Conservation (phyloP, 108 stramenopile genomes). For the Cylindrotheca fusiformis region DNA sequence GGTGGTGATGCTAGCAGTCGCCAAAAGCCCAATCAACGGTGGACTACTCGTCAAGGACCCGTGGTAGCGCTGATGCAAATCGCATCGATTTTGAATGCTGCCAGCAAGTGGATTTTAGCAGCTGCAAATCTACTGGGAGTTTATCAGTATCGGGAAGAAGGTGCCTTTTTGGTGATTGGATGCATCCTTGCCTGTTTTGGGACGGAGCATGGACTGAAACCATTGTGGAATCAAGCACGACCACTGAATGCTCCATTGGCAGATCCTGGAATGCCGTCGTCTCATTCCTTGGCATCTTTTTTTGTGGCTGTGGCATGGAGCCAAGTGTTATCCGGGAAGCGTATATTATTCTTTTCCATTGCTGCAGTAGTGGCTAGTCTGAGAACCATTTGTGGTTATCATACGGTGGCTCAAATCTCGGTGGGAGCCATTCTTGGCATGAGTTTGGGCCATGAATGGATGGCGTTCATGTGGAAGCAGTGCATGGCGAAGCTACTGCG, state of each 20-base stretch:
- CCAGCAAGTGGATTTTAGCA: background rate
- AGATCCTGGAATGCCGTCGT: background rate
- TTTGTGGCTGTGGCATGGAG: background rate
- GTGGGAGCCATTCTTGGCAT: background rate
- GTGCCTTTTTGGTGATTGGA: background rate
- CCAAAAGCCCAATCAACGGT: too few relatives aligned
- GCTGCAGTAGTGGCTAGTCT: background rate
- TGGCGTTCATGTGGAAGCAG: background rate
- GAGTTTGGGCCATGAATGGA: background rate
- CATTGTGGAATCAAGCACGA: background rate
- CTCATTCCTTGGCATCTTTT: background rate
- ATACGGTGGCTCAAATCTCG: background rate
- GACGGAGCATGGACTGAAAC: background rate
- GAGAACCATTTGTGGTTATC: background rate
- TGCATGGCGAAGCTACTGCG: background rate
- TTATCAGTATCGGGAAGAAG: background rate
- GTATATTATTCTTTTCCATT: background rate
- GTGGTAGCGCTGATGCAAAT: too few relatives aligned
- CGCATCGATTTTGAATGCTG: background rate
- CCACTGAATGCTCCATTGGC: background rate
- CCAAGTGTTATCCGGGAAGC: background rate
- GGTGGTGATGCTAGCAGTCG: too few relatives aligned
- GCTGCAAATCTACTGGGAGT: background rate
- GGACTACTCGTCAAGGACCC: too few relatives aligned
- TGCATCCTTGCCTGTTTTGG: background rate